phyloP scores from a whole-genome alignment of 495 filamentous ascomycete species.

The Xylaria venustula region DNA sequence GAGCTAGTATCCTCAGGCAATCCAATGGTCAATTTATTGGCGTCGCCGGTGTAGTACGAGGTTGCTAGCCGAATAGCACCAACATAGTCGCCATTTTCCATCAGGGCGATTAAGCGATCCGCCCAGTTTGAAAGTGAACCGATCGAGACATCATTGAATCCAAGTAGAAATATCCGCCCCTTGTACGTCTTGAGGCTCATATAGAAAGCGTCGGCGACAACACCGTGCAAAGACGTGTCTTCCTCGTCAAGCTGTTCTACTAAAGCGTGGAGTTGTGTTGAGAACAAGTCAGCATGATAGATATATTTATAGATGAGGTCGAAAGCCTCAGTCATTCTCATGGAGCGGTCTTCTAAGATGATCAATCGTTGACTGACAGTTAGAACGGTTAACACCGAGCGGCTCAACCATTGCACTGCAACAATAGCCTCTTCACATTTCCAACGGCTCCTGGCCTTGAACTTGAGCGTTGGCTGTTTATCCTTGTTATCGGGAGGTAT shows the following conservation, averaged over 20 bases:
- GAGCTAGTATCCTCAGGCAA: conserved; percentile 78
- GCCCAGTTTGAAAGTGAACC: conserved; percentile 96
- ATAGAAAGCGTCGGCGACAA: conserved; percentile 95
- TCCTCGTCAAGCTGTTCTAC: conserved; percentile 89
- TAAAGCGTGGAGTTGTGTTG: conserved; percentile 73
- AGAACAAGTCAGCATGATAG: conserved; percentile 87
- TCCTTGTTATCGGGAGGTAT: conserved; percentile 63
- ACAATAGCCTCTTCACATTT: conserved; percentile 93
- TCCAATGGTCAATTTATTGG: conserved; percentile 89
- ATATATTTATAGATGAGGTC: conserved; percentile 91
- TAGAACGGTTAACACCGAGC: conserved; percentile 86
- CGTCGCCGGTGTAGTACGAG: conserved; percentile 82
- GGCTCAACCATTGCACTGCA: conserved; percentile 92
- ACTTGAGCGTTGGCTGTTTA: conserved; percentile 72
- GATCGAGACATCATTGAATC: conserved; percentile 84
- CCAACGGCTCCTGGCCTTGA: conserved; percentile 85
- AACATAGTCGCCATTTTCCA: conserved; percentile 94
- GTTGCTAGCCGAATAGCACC: conserved; percentile 87
- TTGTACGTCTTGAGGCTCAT: conserved; percentile 98
- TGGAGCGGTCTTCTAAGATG: conserved; percentile 83
- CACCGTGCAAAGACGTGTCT: conserved; percentile 86
- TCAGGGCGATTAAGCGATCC: conserved; percentile 90
- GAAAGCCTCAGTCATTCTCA: conserved; percentile 90
- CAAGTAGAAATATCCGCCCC: conserved; percentile 85
- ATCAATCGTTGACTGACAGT: conserved; percentile 92